Evolutionary conservation across 169 alveolate species (phyloP).

Genomic region (Cryptosporidium sp.): DNA sequence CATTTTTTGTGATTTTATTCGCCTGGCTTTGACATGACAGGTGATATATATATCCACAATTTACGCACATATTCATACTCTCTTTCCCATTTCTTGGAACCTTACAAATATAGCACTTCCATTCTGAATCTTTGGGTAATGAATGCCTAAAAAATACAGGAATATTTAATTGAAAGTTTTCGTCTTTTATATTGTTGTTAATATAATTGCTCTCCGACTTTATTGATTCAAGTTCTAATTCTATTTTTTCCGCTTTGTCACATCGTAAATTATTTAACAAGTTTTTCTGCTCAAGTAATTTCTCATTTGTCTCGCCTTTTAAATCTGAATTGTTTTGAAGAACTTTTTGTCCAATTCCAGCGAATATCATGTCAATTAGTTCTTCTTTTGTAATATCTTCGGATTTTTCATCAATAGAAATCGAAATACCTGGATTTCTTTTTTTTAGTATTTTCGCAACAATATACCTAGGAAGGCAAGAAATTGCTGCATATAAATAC

Average conservation of each 20-base stretch:
- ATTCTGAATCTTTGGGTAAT: slow-evolving; percentile 43
- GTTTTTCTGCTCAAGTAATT: background rate
- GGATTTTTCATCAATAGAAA: background rate
- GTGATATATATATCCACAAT: slow-evolving; percentile 64
- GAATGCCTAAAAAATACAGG: slow-evolving; percentile 69
- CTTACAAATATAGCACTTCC: slow-evolving; percentile 57
- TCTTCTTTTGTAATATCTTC: slow-evolving; percentile 24
- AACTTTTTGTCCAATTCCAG: background rate
- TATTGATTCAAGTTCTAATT: slow-evolving; percentile 3
- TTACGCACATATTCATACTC: slow-evolving; percentile 54
- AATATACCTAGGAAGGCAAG: slow-evolving; percentile 39
- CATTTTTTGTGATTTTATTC: slow-evolving; percentile 10
- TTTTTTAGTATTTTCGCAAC: slow-evolving; percentile 17
- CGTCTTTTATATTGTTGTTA: background rate
- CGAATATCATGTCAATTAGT: slow-evolving; percentile 12
- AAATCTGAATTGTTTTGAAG: background rate
- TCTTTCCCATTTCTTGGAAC: background rate
- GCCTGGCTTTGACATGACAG: slow-evolving; percentile 17
- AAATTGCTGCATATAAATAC: slow-evolving; percentile 57
- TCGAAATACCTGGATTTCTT: background rate
- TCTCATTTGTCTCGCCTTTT: slow-evolving; percentile 1
- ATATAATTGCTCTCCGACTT: background rate
- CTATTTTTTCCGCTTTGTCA: background rate
- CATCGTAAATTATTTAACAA: background rate
- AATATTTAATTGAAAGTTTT: slow-evolving; percentile 29